A percentile compares a stretch with the other conserved stretches of the same genome.
Conservation (phyloP, 2,329 filamentous ascomycete species). For the Exophiala dermatitidis region DNA sequence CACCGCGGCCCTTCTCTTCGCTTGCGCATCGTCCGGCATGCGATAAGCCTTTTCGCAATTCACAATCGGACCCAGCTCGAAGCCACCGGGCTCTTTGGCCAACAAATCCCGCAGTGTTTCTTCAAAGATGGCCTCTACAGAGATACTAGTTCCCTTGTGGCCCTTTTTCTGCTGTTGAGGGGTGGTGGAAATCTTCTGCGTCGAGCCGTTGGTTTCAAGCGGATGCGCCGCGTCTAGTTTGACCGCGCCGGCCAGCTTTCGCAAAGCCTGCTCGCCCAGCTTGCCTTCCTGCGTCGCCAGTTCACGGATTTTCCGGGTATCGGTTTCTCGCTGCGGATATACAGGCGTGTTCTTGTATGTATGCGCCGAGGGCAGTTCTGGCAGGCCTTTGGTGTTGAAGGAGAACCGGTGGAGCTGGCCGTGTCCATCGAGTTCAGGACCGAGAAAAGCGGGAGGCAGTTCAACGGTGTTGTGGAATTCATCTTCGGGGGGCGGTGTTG, state of each 20-base stretch:
- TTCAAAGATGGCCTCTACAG: conserved; percentile 48
- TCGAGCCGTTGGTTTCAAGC: conserved; percentile 33
- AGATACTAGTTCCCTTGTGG: conserved; percentile 19
- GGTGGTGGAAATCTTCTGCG: conserved; percentile 28
- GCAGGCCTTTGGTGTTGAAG: conserved; percentile 56
- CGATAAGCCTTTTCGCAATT: conserved; percentile 56
- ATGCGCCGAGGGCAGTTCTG: conserved; percentile 56
- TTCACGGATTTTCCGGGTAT: conserved; percentile 54
- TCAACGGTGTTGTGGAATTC: conserved; percentile 30
- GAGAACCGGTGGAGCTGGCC: conserved; percentile 41
- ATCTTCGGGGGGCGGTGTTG: conserved; percentile 38
- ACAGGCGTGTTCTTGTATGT: conserved; percentile 57
- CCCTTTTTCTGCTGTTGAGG: conserved; percentile 31
- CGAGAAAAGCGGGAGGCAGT: conserved; percentile 41
- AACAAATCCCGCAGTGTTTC: conserved; percentile 49
- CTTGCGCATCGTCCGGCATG: conserved; percentile 35
- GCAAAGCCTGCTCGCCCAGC: conserved; percentile 57
- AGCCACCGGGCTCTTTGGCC: conserved; percentile 33
- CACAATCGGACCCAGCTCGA: conserved; percentile 46
- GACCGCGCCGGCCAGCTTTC: conserved; percentile 51
- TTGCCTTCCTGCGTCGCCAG: conserved; percentile 59
- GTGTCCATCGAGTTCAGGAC: conserved; percentile 44
- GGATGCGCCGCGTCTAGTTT: conserved; percentile 37
- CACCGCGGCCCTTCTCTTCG: conserved; percentile 25
- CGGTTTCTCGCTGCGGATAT: conserved; percentile 51